Evolutionary conservation across 1,284 basidiomycete genomes (phyloP).

Genomic region (Leccinum variabile): DNA sequence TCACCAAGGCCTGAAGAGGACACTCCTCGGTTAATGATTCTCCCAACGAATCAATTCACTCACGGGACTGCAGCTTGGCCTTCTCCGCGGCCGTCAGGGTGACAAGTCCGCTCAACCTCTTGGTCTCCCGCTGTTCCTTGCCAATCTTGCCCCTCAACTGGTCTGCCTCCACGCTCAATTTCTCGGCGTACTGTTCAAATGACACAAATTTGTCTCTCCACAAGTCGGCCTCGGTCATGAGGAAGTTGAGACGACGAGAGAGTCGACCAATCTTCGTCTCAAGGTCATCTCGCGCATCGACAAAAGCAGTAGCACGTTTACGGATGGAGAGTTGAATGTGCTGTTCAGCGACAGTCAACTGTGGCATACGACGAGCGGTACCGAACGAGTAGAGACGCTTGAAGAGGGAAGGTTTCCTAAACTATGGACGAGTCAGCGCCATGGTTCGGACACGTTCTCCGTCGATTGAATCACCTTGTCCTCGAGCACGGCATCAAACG

Average conservation of each 20-base stretch:
- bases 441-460: constrained; percentile 2
- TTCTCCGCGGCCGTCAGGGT: constrained; percentile 77
- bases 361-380: constrained; percentile 66
- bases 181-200: constrained; percentile 91
- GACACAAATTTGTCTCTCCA: constrained; percentile 92
- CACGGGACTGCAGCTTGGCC: constrained; percentile 69
- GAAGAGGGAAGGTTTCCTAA: constrained; percentile 86
- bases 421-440: constrained; percentile 43
- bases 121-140: constrained; percentile 85
- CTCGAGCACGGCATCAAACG: constrained; percentile 84
- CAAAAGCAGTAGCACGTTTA: constrained; percentile 87
- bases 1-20: constrained; percentile 56
- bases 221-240: constrained; percentile 87
- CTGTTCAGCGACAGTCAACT: constrained; percentile 77
- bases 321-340: constrained; percentile 84
- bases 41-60: constrained; percentile 32
- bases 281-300: constrained; percentile 88
- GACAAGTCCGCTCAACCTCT: constrained; percentile 74
- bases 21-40: constrained; percentile 12
- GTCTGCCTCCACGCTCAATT: constrained; percentile 79
- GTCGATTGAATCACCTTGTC: constrained; percentile 62
- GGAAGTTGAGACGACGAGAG: constrained; percentile 81
- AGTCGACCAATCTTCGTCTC: constrained; percentile 88
- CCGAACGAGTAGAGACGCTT: constrained; percentile 83
- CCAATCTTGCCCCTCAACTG: constrained; percentile 82